Evolutionary conservation across 2,329 filamentous ascomycete genomes (phyloP), one percentile per base, ranked within the genome.

Genomic region (Nakataea oryzae): DNA sequence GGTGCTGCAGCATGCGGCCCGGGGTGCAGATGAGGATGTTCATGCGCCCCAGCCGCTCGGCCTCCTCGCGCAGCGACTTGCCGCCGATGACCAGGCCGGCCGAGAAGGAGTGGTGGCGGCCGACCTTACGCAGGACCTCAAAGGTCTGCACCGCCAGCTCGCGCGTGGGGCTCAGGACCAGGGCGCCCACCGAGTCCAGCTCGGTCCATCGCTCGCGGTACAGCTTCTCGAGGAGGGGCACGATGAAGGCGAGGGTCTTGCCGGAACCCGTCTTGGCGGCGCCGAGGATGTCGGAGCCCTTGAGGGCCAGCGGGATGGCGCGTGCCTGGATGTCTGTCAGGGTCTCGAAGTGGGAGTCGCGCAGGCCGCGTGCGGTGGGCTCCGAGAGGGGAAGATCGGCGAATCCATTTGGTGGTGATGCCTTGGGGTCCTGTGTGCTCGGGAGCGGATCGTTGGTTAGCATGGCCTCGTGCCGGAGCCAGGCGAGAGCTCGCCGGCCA

Each of bases 141-240:
- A 97, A 99, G 65, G 96, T 99, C 74, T 99, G 95, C 54, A 96
- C 95, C 0, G 95, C 93, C 62, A 99, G 81, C 76, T 99, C 95
- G 70, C 95, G 88, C 9, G 95, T 99, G 0, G 95, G 95, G 0
- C 93, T 93, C 61, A 99, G 87, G 66, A 99, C 91, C 66, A 99
- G 82, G 5, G 95, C 95, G 11, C 93, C 93, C 32, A 99, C 80
- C 0, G 95, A 95, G 75, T 99, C 95, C 68, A 87, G 83, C 69
- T 96, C 90, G 21, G 95, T 90, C 87, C 93, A 97, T 81, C 88
- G 90, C 62, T 87, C 85, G 60, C 92, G 87, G 74, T 96, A 95
- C 3, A 99, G 82, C 69, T 93, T 96, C 75, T 99, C 95, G 59
- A 99, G 83, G 0, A 97, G 88, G 1, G 95, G 95, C 2, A 97